Percentiles rank a stretch among this genome's conserved stretches.
Evolutionary conservation across 371 early-diverging fungal species (phyloP).

Genomic region (Saksenaea oblongispora): DNA sequence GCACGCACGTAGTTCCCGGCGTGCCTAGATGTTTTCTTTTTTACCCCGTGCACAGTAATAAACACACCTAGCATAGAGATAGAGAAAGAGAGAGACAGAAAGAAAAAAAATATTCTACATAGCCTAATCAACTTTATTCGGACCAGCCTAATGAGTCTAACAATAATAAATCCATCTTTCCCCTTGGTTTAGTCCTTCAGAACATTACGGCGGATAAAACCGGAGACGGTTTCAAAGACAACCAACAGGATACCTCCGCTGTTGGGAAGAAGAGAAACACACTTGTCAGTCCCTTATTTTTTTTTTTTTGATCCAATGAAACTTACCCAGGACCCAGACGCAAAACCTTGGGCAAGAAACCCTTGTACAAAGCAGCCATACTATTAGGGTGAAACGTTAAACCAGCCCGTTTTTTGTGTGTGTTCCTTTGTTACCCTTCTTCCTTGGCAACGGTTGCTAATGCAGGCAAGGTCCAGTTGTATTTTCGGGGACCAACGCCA

Average conservation of each 20-base stretch:
- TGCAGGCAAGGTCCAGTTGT: conserved; percentile 89
- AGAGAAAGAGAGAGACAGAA: too few relatives aligned
- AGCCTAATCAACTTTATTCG: neutral
- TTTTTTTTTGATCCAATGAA: too few relatives aligned
- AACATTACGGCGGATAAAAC: conserved; percentile 80
- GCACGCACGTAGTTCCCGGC: too few relatives aligned
- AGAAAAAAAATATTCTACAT: neutral
- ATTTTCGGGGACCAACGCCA: conserved; percentile 65
- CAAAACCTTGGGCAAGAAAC: conserved; percentile 96
- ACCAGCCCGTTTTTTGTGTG: too few relatives aligned
- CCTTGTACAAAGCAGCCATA: conserved; percentile 90
- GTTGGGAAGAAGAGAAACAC: too few relatives aligned
- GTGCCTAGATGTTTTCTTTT: too few relatives aligned
- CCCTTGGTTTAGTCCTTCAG: conserved; percentile 31
- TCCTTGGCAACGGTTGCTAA: conserved; percentile 86
- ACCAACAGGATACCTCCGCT: conserved; percentile 85
- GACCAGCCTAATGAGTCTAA: conserved; percentile 3
- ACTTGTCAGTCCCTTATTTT: too few relatives aligned
- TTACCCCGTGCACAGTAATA: too few relatives aligned
- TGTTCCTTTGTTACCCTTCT: conserved; percentile 71
- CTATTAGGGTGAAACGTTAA: conserved; percentile 27
- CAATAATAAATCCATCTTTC: neutral
- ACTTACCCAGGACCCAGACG: conserved; percentile 91
- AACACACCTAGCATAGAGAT: too few relatives aligned
- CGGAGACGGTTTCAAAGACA: conserved; percentile 89